Percentiles rank a stretch among this genome's conserved stretches.
Evolutionary conservation across 1,284 basidiomycete genomes (phyloP).

Genomic region (Fistulinella cinereoalba): DNA sequence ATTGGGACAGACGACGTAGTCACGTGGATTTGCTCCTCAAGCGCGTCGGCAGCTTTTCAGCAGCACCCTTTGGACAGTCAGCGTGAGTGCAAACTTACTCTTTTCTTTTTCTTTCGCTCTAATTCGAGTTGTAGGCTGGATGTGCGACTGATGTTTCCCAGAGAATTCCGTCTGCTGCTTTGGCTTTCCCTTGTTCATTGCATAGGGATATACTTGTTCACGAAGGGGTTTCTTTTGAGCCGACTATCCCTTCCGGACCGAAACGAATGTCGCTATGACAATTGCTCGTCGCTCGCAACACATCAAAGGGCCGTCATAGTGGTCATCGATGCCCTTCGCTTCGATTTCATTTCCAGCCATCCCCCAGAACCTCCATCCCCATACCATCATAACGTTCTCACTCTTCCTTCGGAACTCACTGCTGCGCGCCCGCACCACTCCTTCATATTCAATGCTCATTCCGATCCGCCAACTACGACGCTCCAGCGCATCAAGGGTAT

Average conservation of each 20-base stretch:
- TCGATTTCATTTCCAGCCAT: conserved; percentile 86
- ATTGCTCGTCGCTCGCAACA: conserved; percentile 53
- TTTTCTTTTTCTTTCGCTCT: no score
- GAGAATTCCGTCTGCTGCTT: conserved; percentile 41
- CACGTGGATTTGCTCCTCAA: conserved; percentile 5
- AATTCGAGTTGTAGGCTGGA: no score
- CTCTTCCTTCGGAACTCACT: conserved; percentile 73
- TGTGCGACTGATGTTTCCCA: conserved; percentile 20
- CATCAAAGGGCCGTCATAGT: conserved; percentile 82
- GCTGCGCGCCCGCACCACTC: conserved; percentile 62
- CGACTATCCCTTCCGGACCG: conserved; percentile 72
- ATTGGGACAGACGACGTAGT: not conserved
- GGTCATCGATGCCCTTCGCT: conserved; percentile 91
- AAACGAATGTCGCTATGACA: conserved; percentile 45
- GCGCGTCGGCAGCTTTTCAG: no score
- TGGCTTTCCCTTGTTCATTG: conserved; percentile 61
- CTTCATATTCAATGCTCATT: conserved; percentile 84
- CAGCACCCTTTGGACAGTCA: no score
- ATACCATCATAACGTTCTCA: conserved; percentile 81
- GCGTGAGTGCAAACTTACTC: no score
- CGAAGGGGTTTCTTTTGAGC: conserved; percentile 84
- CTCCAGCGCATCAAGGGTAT: conserved; percentile 94
- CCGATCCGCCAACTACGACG: conserved; percentile 95
- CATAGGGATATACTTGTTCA: conserved; percentile 76
- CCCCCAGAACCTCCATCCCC: conserved; percentile 60